Conservation (phyloP, 202 grass and related monocot species). For the Bolboschoenoplectus hybrid region DNA sequence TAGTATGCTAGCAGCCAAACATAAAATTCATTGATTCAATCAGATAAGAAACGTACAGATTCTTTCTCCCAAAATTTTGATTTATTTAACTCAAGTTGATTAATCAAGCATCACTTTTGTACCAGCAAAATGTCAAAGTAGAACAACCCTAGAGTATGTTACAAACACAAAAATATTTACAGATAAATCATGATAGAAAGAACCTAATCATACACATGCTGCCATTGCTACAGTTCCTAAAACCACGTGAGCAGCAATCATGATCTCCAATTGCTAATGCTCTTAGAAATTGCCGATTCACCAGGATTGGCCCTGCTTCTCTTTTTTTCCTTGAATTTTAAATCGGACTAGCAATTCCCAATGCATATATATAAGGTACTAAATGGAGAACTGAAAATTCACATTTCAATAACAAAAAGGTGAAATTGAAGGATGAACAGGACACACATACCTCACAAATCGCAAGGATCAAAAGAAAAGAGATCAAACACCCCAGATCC, state of each 20-base stretch:
- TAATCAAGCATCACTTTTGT: not conserved
- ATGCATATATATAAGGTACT: not conserved
- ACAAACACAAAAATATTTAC: not conserved
- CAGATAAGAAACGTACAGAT: not conserved
- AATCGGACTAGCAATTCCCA: not conserved
- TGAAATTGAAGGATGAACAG: not conserved
- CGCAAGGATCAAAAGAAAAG: not conserved
- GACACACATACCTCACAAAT: conserved; percentile 18
- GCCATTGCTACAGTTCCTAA: not conserved
- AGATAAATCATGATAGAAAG: conserved; percentile 7
- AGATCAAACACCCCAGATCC: conserved; percentile 19
- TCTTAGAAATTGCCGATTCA: not conserved
- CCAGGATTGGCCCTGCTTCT: not conserved
- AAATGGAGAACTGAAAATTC: not conserved
- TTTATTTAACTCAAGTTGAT: not conserved
- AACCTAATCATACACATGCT: not conserved
- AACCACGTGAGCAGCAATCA: conserved; percentile 1
- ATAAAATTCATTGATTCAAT: conserved; percentile 5
- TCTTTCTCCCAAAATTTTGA: not conserved
- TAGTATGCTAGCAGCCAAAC: not conserved
- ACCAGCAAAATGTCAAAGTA: not conserved
- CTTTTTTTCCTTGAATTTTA: not conserved
- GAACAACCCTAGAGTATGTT: not conserved
- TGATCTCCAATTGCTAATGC: not conserved
- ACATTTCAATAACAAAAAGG: not conserved